Percentiles rank a stretch among this genome's conserved stretches.
phyloP scores from a whole-genome alignment of 768 basidiomycete genomes.

The Rhizopogon rudus region DNA sequence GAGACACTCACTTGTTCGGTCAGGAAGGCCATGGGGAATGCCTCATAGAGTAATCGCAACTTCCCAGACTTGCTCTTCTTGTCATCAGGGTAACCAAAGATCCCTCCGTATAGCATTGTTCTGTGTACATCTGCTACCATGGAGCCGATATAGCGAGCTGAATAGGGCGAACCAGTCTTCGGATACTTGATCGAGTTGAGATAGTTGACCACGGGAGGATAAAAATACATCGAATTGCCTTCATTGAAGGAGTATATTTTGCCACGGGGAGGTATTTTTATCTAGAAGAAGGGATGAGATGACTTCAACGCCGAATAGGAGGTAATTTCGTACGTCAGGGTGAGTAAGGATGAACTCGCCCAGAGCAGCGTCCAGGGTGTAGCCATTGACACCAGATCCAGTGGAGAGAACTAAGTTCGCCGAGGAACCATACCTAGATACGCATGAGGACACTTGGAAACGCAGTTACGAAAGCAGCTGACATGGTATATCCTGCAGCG shows the following conservation, averaged over 20 bases:
- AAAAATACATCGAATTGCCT: slow-evolving; percentile 94
- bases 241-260: slow-evolving; percentile 99
- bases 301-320: slow-evolving; percentile 1
- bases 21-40: slow-evolving; percentile 96
- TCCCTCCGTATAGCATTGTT: slow-evolving; percentile 94
- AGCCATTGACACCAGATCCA: slow-evolving; percentile 94
- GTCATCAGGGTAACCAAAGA: slow-evolving; percentile 97
- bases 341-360: slow-evolving; percentile 99
- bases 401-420: slow-evolving; percentile 95
- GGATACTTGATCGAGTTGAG: slow-evolving; percentile 93
- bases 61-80: slow-evolving; percentile 98
- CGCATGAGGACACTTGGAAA: neutral
- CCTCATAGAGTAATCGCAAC: slow-evolving; percentile 91
- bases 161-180: slow-evolving; percentile 71
- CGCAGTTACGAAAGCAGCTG: slow-evolving; percentile 22
- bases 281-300: slow-evolving; percentile 38
- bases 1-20: slow-evolving; percentile 71
- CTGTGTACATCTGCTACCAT: slow-evolving; percentile 99
- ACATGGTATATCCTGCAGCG: slow-evolving; percentile 97
- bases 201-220: slow-evolving; percentile 75
- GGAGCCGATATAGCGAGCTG: slow-evolving; percentile 91
- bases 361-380: slow-evolving; percentile 91
- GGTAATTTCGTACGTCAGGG: slow-evolving; percentile 61
- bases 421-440: slow-evolving; percentile 80
- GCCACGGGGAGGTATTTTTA: slow-evolving; percentile 88